phyloP scores from a whole-genome alignment of 495 filamentous ascomycete species.

The Xylaria sp. region DNA sequence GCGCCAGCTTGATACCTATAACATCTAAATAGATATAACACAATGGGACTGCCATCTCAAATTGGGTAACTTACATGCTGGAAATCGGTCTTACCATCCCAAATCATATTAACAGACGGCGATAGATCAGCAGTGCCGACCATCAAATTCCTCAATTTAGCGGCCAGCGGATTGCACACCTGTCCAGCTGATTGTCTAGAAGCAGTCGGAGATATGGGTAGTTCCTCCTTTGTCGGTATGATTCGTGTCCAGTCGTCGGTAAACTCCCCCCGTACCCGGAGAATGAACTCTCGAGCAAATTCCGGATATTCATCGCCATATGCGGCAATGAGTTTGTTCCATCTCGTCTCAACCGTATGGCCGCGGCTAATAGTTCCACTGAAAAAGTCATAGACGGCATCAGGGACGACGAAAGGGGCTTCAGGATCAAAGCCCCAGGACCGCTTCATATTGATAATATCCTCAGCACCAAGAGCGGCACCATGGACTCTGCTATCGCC shows the following conservation, averaged over 20 bases:
- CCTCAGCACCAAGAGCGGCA: constrained; percentile 55
- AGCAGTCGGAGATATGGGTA: constrained; percentile 57
- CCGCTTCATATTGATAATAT: constrained; percentile 58
- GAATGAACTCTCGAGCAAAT: constrained; percentile 55
- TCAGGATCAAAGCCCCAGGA: constrained; percentile 53
- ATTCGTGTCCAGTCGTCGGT: constrained; percentile 51
- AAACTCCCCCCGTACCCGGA: constrained; percentile 54
- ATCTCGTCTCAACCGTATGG: constrained; percentile 54
- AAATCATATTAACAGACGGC: constrained; percentile 64
- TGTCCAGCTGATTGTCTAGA: constrained; percentile 58
- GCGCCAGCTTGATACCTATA: too few relatives aligned
- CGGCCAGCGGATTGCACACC: constrained; percentile 58
- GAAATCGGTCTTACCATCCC: constrained; percentile 61
- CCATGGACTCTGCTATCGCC: constrained; percentile 61
- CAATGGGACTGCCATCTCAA: too few relatives aligned
- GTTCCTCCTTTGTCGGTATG: constrained; percentile 45
- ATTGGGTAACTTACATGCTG: constrained; percentile 58
- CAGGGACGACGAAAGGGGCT: constrained; percentile 54
- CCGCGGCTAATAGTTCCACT: too few relatives aligned
- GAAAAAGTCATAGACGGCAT: constrained; percentile 59
- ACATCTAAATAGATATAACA: too few relatives aligned
- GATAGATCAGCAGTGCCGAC: constrained; percentile 66
- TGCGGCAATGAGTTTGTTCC: constrained; percentile 51
- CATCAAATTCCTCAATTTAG: constrained; percentile 58
- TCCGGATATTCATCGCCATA: constrained; percentile 56